Conservation (phyloP, 2,329 filamentous ascomycete genomes). For the Colletotrichum chlorophyti region DNA sequence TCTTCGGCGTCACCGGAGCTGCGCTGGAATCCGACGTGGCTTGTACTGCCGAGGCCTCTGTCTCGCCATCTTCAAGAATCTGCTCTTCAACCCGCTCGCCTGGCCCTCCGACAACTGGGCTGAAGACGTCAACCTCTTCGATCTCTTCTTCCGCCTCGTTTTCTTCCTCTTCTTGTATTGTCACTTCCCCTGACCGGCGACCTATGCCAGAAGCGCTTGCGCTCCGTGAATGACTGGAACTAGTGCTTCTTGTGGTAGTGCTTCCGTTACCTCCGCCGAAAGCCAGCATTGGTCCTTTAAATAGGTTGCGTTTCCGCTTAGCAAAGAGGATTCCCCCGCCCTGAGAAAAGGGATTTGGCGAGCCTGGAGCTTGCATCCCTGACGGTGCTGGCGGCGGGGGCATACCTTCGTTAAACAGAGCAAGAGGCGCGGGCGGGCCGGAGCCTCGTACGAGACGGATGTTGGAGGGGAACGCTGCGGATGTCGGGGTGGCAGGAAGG, state of each 20-base stretch:
- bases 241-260: slow-evolving; percentile 43
- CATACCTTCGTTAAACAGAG: slow-evolving; percentile 65
- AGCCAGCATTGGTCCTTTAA: slow-evolving; percentile 79
- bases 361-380: slow-evolving; percentile 52
- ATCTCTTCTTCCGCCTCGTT: slow-evolving; percentile 53
- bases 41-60: slow-evolving; percentile 4
- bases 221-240: slow-evolving; percentile 57
- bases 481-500: slow-evolving; percentile 86
- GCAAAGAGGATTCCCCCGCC: slow-evolving; percentile 73
- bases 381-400: slow-evolving; percentile 41
- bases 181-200: slow-evolving; percentile 75
- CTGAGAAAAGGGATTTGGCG: slow-evolving; percentile 61
- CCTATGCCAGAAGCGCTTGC: slow-evolving; percentile 70
- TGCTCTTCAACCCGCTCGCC: slow-evolving; percentile 55
- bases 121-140: slow-evolving; percentile 67
- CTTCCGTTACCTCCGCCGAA: slow-evolving; percentile 49
- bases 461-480: slow-evolving; percentile 79
- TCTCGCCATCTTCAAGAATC: slow-evolving; percentile 38
- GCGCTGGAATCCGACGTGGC: background rate
- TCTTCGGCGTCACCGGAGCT: slow-evolving; percentile 15
- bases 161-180: slow-evolving; percentile 72
- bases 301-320: slow-evolving; percentile 79
- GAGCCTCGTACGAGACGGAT: slow-evolving; percentile 79
- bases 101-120: slow-evolving; percentile 52
- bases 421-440: slow-evolving; percentile 56